phyloP scores from a whole-genome alignment of 2,329 filamentous ascomycete species.

The Grosmannia penicillata region DNA sequence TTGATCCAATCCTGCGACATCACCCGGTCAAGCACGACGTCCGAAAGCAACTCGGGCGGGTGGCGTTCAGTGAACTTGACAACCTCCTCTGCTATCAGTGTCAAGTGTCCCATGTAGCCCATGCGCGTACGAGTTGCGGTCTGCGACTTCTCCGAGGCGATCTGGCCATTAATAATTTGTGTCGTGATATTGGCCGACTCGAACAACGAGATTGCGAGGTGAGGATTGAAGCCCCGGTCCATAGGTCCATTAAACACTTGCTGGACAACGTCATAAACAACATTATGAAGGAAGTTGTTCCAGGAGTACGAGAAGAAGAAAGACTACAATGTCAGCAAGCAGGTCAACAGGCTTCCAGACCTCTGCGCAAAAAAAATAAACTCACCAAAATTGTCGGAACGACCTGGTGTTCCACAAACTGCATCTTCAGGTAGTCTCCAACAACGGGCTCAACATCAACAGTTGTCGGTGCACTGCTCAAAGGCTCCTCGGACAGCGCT shows the following conservation, averaged over 20 bases:
- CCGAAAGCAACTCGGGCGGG: slow-evolving; percentile 73
- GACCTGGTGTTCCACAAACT: slow-evolving; percentile 87
- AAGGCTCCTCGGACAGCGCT: slow-evolving; percentile 6
- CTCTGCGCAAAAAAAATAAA: background rate
- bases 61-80: slow-evolving; percentile 96
- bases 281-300: slow-evolving; percentile 99
- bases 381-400: slow-evolving; percentile 89
- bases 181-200: slow-evolving; percentile 80
- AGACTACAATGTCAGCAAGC: too few relatives aligned
- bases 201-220: slow-evolving; percentile 82
- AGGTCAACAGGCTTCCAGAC: too few relatives aligned
- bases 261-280: slow-evolving; percentile 97
- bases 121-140: slow-evolving; percentile 73
- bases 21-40: slow-evolving; percentile 72
- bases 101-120: slow-evolving; percentile 97
- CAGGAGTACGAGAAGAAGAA: slow-evolving; percentile 98
- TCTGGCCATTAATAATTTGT: slow-evolving; percentile 83
- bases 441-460: slow-evolving; percentile 52
- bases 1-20: slow-evolving; percentile 84
- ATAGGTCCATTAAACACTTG: slow-evolving; percentile 98
- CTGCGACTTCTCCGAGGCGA: slow-evolving; percentile 74
- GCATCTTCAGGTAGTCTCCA: slow-evolving; percentile 86
- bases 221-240: slow-evolving; percentile 87
- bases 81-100: slow-evolving; percentile 92
- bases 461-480: background rate